Evolutionary conservation across 2,329 filamentous ascomycete genomes (phyloP).

Genomic region (Fusarium incarnatum): DNA sequence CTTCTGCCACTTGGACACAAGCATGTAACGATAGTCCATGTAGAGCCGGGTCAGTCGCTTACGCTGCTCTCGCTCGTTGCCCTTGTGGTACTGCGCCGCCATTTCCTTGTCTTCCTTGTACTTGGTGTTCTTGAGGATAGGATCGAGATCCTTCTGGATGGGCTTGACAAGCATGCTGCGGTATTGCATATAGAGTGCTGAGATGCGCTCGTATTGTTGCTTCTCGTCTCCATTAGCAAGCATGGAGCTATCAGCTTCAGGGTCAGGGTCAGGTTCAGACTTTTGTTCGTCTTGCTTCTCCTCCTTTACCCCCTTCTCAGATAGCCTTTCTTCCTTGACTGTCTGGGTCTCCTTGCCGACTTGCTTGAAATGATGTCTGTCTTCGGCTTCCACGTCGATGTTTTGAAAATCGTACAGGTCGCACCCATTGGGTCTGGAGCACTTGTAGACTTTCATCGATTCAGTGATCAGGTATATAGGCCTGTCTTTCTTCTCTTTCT

Average conservation of each 20-base stretch:
- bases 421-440: neutral
- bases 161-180: conserved; percentile 17
- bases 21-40: conserved; percentile 22
- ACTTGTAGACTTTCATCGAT: conserved; percentile 8
- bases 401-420: neutral
- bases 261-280: neutral
- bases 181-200: conserved; percentile 32
- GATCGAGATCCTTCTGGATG: conserved; percentile 27
- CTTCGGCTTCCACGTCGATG: neutral
- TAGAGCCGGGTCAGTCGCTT: conserved; percentile 9
- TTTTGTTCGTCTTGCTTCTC: neutral
- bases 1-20: neutral
- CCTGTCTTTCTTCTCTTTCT: neutral
- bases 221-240: conserved; percentile 10
- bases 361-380: neutral
- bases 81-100: conserved; percentile 1
- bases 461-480: conserved; percentile 2
- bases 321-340: neutral
- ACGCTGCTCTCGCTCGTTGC: conserved; percentile 14
- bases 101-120: neutral
- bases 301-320: neutral
- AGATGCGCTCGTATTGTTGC: conserved; percentile 10
- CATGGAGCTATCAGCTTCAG: neutral
- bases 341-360: neutral
- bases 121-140: conserved; percentile 13